Evolutionary conservation across 2,329 filamentous ascomycete species (phyloP), one percentile per base, ranked within the genome.

Genomic region (Fusarium sambucinum): DNA sequence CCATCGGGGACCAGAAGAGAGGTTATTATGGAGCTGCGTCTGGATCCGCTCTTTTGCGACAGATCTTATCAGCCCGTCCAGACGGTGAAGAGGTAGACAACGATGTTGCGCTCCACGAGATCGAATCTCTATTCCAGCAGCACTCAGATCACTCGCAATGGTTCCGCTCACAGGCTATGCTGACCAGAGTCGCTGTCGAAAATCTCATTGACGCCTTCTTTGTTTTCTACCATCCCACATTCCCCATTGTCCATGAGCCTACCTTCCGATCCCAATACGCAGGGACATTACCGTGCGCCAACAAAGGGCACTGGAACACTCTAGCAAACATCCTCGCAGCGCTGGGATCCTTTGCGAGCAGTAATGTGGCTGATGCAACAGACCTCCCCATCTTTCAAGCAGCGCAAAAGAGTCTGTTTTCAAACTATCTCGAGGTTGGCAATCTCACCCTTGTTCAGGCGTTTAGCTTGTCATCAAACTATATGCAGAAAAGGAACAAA

Each of bases 101-200:
- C 2, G 63, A 66, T 4, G 57, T 63, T 12, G 57, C 64, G 19
- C 40, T 67, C 4, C 63, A 67, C 21, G 57, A 63, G 33, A 63
- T 67, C 5, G 64, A 67, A 17, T 66, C 64, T 41, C 29, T 67
- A 0, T 67, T 67, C 1, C 64, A 67, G 14, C 64, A 67, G 2
- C 64, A 67, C n/a, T 63, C 64, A 0, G 63, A 67, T n/a, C 64
- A 67, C 0, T 67, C 64, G 0, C 64, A 63, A 32, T 67, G 64
- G 64, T 67, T 67, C 10, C 64, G 63, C 14, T 63, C 64, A 16
- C 64, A 67, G n/a, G 58, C 64, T 1, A 67, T 67, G 64, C 14
- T 67, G 2, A 67, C 64, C 13, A n/a, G 64, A 23, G 66, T 69
- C 8, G 65, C 60, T 0, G 65, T 65, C 0, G 62, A 65, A 21